Conservation (phyloP, 306 rosid species). For the Pyrus pyrifolia region DNA sequence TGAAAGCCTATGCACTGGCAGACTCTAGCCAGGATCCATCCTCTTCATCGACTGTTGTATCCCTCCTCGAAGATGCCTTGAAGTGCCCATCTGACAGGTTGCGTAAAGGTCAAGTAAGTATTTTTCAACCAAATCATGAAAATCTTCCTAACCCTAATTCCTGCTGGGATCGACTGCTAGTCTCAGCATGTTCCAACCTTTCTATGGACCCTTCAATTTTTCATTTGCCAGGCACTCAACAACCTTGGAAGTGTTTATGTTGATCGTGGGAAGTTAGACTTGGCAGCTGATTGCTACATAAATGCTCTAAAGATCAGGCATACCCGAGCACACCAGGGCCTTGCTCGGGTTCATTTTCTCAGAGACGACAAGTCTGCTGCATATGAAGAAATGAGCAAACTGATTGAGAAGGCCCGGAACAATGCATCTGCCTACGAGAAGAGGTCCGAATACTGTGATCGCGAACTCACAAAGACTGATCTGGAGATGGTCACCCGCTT, state of each 20-base stretch:
- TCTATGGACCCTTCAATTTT: conserved; percentile 11
- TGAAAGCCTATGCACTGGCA: conserved; percentile 89
- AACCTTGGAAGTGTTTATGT: conserved; percentile 93
- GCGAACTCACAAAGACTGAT: conserved; percentile 68
- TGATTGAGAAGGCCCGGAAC: conserved; percentile 64
- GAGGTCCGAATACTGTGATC: conserved; percentile 87
- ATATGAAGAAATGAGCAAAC: conserved; percentile 75
- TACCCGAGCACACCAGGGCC: conserved; percentile 93
- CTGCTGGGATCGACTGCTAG: background rate
- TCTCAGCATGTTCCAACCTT: background rate
- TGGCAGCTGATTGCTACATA: conserved; percentile 82
- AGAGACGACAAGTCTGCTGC: conserved; percentile 61
- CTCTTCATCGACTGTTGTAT: conserved; percentile 66
- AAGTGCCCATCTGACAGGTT: conserved; percentile 89
- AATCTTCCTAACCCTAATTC: background rate
- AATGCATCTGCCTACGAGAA: conserved; percentile 89
- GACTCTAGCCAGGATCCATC: conserved; percentile 74
- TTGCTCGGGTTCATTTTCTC: conserved; percentile 83
- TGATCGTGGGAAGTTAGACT: conserved; percentile 58
- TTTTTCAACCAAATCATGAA: conserved; percentile 2
- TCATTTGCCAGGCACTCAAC: conserved; percentile 64
- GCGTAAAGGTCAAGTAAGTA: conserved; percentile 91
- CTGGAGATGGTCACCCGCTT: conserved; percentile 73
- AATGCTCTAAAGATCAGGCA: conserved; percentile 85
- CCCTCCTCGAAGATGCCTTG: conserved; percentile 83